A percentile compares a stretch with the other conserved stretches of the same genome.
Conservation (phyloP, 257 asterid species). For the Fraxinus anomala region DNA sequence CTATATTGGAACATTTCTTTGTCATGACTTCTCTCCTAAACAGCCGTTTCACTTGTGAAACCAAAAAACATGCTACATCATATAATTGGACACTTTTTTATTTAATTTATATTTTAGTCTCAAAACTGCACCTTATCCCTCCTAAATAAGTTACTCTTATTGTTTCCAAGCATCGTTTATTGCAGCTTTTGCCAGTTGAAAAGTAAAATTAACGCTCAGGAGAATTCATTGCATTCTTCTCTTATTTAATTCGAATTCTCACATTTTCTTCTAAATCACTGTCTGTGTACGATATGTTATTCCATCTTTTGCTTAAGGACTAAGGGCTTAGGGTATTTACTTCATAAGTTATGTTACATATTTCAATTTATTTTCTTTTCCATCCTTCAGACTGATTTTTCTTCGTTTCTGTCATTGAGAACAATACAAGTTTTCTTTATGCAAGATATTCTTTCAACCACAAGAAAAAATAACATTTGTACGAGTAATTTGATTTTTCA, state of each 20-base stretch:
- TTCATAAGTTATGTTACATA: not conserved
- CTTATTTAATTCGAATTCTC: not conserved
- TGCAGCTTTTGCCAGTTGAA: not conserved
- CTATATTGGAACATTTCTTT: no score
- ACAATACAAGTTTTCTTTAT: not conserved
- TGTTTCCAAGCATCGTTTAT: no score
- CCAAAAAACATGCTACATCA: no score
- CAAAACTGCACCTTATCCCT: not conserved
- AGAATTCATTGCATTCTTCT: not conserved
- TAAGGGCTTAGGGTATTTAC: not conserved
- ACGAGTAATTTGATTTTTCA: not conserved
- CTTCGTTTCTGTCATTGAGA: not conserved
- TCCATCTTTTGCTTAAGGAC: not conserved
- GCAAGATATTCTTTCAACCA: not conserved
- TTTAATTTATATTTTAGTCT: not conserved
- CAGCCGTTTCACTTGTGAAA: no score
- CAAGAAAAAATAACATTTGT: not conserved
- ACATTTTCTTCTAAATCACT: not conserved
- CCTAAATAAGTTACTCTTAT: not conserved
- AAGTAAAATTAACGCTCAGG: not conserved
- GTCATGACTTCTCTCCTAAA: no score
- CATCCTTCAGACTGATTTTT: no score
- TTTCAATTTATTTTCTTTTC: no score
- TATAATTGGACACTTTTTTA: not conserved
- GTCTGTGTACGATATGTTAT: not conserved